phyloP scores from a whole-genome alignment of 805 yeast genomes.

The Candida montana region DNA sequence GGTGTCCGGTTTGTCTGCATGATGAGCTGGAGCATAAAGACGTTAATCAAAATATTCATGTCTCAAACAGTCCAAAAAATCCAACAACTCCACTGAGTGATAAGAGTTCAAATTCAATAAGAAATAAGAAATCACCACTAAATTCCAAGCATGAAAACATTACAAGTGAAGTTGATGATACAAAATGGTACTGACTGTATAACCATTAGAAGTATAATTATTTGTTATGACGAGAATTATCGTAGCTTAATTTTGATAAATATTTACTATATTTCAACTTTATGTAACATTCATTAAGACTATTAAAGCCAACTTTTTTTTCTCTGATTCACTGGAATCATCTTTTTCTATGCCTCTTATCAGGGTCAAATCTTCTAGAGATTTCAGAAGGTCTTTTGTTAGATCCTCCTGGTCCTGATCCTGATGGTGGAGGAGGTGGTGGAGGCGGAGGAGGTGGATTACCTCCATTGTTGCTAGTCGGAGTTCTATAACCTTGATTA shows the following conservation, averaged over 20 bases:
- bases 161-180: background rate
- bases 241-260: too few species aligned
- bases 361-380: constrained; percentile 6
- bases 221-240: too few species aligned
- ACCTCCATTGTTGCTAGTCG: background rate
- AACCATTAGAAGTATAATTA: too few species aligned
- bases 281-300: too few species aligned
- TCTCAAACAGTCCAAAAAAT: background rate
- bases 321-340: background rate
- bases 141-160: background rate
- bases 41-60: too few species aligned
- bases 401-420: background rate
- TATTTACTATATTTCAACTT: too few species aligned
- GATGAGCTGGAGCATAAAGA: too few species aligned
- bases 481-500: constrained; percentile 7
- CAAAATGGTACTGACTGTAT: constrained; percentile 2
- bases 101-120: too few species aligned
- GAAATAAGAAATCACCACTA: background rate
- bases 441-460: constrained; percentile 13
- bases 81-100: background rate
- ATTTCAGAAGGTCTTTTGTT: constrained; percentile 4
- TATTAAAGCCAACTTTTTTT: constrained; percentile 6
- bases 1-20: constrained; percentile 2
- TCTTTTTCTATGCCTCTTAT: constrained; percentile 11
- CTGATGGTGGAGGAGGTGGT: constrained; percentile 8